Conservation (phyloP, 2,329 filamentous ascomycete species). For the Alternaria tenuissima region DNA sequence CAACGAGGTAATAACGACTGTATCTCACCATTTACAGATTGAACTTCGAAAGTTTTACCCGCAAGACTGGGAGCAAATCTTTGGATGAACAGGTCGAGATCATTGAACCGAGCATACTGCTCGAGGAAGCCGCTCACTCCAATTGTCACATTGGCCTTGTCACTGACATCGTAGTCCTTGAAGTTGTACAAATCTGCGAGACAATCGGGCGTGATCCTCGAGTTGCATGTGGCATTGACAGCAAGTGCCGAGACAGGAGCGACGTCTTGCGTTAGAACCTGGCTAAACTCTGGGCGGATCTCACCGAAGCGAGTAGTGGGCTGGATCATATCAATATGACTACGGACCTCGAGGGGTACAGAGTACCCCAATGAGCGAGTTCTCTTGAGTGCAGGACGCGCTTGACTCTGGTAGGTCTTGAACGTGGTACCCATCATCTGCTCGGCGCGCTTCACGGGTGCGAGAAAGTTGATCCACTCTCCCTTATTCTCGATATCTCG, state of each 20-base stretch:
- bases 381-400: slow-evolving; percentile 53
- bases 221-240: slow-evolving; percentile 53
- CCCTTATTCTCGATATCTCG: slow-evolving; percentile 59
- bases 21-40: slow-evolving; percentile 53
- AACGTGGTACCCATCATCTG: slow-evolving; percentile 66
- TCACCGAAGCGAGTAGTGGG: slow-evolving; percentile 70
- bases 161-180: slow-evolving; percentile 51
- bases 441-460: slow-evolving; percentile 62
- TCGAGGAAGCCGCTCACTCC: slow-evolving; percentile 59
- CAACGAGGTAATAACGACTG: not conserved
- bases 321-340: slow-evolving; percentile 69
- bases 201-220: slow-evolving; percentile 57
- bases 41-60: slow-evolving; percentile 56
- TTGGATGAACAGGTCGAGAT: slow-evolving; percentile 53
- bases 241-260: slow-evolving; percentile 30
- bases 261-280: slow-evolving; percentile 42
- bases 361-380: slow-evolving; percentile 69
- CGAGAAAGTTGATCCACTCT: slow-evolving; percentile 69
- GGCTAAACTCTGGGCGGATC: slow-evolving; percentile 54
- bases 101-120: slow-evolving; percentile 59
- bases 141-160: slow-evolving; percentile 49
- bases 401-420: slow-evolving; percentile 61
- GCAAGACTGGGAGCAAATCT: slow-evolving; percentile 52
- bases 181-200: slow-evolving; percentile 58
- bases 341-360: slow-evolving; percentile 63